Evolutionary conservation across 768 basidiomycete genomes (phyloP).

Genomic region (Clathrus columnatus): DNA sequence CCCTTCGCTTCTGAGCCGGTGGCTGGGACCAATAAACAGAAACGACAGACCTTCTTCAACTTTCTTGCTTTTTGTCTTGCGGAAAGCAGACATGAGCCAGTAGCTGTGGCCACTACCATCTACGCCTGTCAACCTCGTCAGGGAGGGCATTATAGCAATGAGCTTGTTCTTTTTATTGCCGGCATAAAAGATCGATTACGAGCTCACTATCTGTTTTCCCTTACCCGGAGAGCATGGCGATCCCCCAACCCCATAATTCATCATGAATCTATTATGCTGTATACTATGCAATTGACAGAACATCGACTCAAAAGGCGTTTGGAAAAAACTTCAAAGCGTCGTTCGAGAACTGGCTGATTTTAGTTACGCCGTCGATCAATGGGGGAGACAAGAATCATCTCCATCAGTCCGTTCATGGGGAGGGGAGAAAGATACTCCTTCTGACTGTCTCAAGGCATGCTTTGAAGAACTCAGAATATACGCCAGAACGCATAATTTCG

Average conservation of each 20-base stretch:
- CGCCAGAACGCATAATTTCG: slow-evolving; percentile 1
- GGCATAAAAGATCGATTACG: slow-evolving; percentile 1
- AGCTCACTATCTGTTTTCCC: background rate
- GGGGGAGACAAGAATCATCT: slow-evolving; percentile 5
- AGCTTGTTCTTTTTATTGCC: slow-evolving; percentile 1
- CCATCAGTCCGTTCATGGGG: background rate
- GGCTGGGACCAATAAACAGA: background rate
- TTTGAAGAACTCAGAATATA: background rate
- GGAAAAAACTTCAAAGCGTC: background rate
- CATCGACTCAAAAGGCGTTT: background rate
- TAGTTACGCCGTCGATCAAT: slow-evolving; percentile 1
- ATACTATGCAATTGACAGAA: slow-evolving; percentile 2
- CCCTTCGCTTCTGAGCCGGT: slow-evolving; percentile 7
- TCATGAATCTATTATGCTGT: background rate
- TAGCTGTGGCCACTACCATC: slow-evolving; percentile 1
- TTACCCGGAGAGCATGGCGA: slow-evolving; percentile 1
- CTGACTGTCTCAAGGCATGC: slow-evolving; percentile 1
- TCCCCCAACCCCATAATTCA: background rate
- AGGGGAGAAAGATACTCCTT: background rate
- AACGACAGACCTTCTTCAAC: slow-evolving; percentile 4
- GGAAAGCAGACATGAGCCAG: background rate
- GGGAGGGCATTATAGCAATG: background rate
- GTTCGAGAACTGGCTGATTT: background rate
- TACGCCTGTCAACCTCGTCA: background rate
- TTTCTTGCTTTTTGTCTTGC: slow-evolving; percentile 10